A percentile compares a stretch with the other conserved stretches of the same genome.
phyloP scores from a whole-genome alignment of 2,329 filamentous ascomycete species.

The Epichloe amarillans region DNA sequence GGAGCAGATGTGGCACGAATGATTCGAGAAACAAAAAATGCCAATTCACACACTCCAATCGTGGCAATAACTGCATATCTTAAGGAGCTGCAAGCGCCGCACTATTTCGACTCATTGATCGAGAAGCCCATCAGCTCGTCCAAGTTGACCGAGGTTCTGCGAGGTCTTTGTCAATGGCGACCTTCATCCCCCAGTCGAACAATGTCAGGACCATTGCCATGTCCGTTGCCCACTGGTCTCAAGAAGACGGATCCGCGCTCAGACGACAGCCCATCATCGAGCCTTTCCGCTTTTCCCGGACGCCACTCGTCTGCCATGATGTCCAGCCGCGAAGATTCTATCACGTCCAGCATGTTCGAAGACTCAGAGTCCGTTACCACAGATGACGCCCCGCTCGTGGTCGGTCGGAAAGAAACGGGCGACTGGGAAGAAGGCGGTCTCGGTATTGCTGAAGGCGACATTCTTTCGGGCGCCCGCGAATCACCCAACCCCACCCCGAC shows the following conservation, averaged over 20 bases:
- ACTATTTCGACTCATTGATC: constrained; percentile 90
- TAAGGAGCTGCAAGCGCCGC: constrained; percentile 89
- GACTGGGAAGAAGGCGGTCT: constrained; percentile 72
- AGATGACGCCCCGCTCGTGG: constrained; percentile 65
- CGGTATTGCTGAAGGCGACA: constrained; percentile 58
- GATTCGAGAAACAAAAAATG: constrained; percentile 93
- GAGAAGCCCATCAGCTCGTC: constrained; percentile 93
- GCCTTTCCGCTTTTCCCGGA: constrained; percentile 57
- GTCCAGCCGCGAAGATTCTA: constrained; percentile 77
- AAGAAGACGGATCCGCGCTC: constrained; percentile 48
- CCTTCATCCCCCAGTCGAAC: constrained; percentile 44
- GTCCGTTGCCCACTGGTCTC: constrained; percentile 49
- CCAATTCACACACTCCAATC: constrained; percentile 87
- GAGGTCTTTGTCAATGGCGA: constrained; percentile 87
- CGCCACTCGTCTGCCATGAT: constrained; percentile 63
- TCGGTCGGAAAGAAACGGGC: constrained; percentile 58
- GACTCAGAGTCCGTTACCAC: constrained; percentile 68
- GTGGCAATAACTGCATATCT: constrained; percentile 94
- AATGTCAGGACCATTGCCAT: constrained; percentile 33
- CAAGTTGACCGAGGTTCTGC: constrained; percentile 79
- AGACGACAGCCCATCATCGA: constrained; percentile 77
- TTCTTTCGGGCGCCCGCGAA: constrained; percentile 18
- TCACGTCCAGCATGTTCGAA: constrained; percentile 77
- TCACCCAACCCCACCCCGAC: constrained; percentile 33
- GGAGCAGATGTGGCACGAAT: constrained; percentile 92